Conservation (phyloP, 176 grass and related monocot genomes). For the Echinochloa phyllopogon region DNA sequence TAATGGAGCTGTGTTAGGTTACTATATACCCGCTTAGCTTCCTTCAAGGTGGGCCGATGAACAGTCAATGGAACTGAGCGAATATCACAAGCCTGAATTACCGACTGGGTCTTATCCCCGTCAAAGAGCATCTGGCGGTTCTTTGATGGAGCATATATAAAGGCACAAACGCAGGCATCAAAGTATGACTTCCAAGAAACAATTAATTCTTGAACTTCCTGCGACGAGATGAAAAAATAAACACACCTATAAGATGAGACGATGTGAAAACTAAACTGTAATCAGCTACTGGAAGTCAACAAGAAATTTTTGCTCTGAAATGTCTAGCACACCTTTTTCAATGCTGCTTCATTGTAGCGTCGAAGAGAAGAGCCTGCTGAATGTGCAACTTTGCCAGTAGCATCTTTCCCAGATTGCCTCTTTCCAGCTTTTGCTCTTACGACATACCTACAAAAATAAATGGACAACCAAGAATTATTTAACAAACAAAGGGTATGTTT, state of each 20-base stretch:
- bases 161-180: constrained; percentile 60
- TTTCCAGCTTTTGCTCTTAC: constrained; percentile 98
- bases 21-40: constrained; percentile 81
- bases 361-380: constrained; percentile 93
- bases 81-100: constrained; percentile 66
- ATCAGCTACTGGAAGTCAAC: constrained; percentile 27
- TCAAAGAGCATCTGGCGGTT: constrained; percentile 85
- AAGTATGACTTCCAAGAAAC: constrained; percentile 90
- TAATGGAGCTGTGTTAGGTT: constrained; percentile 68
- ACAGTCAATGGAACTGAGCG: constrained; percentile 78
- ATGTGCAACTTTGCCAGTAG: constrained; percentile 85
- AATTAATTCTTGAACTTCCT: constrained; percentile 91
- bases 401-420: constrained; percentile 95
- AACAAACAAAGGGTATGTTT: constrained; percentile 20
- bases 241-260: not conserved
- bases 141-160: constrained; percentile 83
- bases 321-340: constrained; percentile 74
- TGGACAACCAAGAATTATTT: constrained; percentile 5
- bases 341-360: constrained; percentile 86
- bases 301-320: constrained; percentile 4
- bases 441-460: constrained; percentile 74
- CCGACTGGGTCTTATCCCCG: constrained; percentile 59
- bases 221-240: constrained; percentile 33
- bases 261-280: constrained; percentile 31
- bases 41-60: constrained; percentile 89